Base-by-base conservation (phyloP, 345 rosid genomes). In the Populus simonii region DNA sequence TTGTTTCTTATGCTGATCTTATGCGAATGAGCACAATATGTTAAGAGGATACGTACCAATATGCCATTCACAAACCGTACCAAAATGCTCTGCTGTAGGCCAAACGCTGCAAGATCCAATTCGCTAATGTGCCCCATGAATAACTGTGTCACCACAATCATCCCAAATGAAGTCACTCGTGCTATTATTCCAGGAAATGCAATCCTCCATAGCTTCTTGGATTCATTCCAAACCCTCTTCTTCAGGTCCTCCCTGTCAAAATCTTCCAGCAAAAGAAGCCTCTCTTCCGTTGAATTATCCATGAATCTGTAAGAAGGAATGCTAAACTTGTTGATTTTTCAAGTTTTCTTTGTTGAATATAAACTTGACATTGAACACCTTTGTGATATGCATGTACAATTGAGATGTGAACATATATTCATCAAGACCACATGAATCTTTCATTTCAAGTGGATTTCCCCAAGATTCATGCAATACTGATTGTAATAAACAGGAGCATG, bases 41-140 rank as follows among this genome's bases (percentile, higher is more conserved):
- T 45, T 45, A 13, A 45, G 51, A 45, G 51, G 51, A 2, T 18
- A 7, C 75, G 61, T 68, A 81, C 85, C 73, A 79, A 27, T 18
- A 83, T 83, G 16, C 88, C 88, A 41, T 78, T 75, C 7, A 61
- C 79, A 53, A 85, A 80, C 25, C 80, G 76, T 12, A 82, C 22
- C 9, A 77, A 76, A 31, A 85, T 49, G 68, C 49, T 75, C 67
- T 85, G 86, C 57, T 62, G 74, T 45, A 85, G 78, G 8, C 84
- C 85, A 78, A 75, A 85, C 4, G 80, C 87, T 4, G 87, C 87
- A 1, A 85, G 87, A 74, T 45, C 51, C 51, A 45, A 45, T 45
- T 43, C 75, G 9, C 86, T 84, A 51, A 85, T 17, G 63, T 83
- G 86, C 17, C 88, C 88, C 8, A 85, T 16, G 68, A 85, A 85